Evolutionary conservation across 1,139 yeast species (phyloP).

Genomic region (Taiozyma sp.): DNA sequence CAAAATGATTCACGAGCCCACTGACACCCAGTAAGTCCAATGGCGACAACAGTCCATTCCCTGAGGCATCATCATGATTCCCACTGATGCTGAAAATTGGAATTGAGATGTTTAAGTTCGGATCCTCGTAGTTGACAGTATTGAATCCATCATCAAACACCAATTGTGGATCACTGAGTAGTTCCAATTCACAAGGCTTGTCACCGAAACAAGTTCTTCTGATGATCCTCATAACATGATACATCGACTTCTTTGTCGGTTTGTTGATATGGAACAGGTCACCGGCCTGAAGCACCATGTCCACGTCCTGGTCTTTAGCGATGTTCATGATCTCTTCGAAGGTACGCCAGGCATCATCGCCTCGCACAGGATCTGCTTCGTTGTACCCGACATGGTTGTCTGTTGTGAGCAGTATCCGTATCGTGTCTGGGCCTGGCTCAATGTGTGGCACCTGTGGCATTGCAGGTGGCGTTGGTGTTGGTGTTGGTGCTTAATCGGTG

Average conservation of each 20-base stretch:
- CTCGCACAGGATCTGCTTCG: slow-evolving; percentile 86
- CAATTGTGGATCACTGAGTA: slow-evolving; percentile 72
- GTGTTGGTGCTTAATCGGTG: neutral
- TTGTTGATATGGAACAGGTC: slow-evolving; percentile 89
- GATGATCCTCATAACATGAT: slow-evolving; percentile 73
- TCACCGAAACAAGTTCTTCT: slow-evolving; percentile 79
- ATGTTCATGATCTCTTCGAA: slow-evolving; percentile 77
- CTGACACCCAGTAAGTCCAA: slow-evolving; percentile 78
- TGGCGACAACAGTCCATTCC: slow-evolving; percentile 82
- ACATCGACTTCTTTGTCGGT: slow-evolving; percentile 83
- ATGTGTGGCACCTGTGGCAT: slow-evolving; percentile 40
- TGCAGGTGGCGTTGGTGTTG: neutral
- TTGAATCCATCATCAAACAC: slow-evolving; percentile 57
- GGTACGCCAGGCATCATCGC: slow-evolving; percentile 85
- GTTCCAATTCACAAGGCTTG: slow-evolving; percentile 80
- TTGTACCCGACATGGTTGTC: slow-evolving; percentile 96
- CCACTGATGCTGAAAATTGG: slow-evolving; percentile 96
- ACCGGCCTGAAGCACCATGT: slow-evolving; percentile 89
- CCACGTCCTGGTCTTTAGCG: slow-evolving; percentile 72
- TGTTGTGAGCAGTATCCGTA: slow-evolving; percentile 78
- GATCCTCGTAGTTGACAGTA: slow-evolving; percentile 84
- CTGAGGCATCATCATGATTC: slow-evolving; percentile 96
- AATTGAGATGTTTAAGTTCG: slow-evolving; percentile 81
- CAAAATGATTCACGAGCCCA: slow-evolving; percentile 88
- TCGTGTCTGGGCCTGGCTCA: slow-evolving; percentile 53